These are phyloP conservation scores for Ciborinia camelliae DNA, from an alignment of 2,329 filamentous ascomycete species.

Conservation along the genomic window DNA sequence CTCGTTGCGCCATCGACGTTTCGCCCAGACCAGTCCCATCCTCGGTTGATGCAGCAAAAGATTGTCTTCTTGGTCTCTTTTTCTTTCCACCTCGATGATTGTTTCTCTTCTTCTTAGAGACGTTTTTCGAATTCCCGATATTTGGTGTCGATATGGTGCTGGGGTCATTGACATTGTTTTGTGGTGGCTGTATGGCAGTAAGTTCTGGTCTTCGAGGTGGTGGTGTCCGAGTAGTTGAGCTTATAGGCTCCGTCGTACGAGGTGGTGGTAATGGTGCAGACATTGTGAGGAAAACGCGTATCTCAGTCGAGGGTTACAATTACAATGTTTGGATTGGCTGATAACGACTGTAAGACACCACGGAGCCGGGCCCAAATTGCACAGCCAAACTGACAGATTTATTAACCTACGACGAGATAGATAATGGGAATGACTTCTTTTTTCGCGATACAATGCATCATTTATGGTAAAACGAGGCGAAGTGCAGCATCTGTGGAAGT, in stretches of 20 bases:
- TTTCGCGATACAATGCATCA: slow-evolving; percentile 12
- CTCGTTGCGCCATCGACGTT: slow-evolving; percentile 39
- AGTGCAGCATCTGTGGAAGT: background rate
- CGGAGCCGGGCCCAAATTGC: background rate
- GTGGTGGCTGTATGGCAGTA: slow-evolving; percentile 29
- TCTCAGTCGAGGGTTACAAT: background rate
- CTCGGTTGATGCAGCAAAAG: slow-evolving; percentile 67
- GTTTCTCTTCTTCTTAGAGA: slow-evolving; percentile 61
- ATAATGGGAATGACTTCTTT: background rate
- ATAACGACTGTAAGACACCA: background rate
- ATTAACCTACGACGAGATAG: slow-evolving; percentile 8
- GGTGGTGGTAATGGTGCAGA: slow-evolving; percentile 26
- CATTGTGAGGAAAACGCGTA: slow-evolving; percentile 22
- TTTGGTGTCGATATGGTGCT: slow-evolving; percentile 27
- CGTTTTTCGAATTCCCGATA: slow-evolving; percentile 7
- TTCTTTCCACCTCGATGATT: slow-evolving; percentile 76
- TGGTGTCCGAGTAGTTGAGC: slow-evolving; percentile 20
- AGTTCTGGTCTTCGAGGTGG: slow-evolving; percentile 28
- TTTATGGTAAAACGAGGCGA: background rate
- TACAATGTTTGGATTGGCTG: background rate
- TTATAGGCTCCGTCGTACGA: slow-evolving; percentile 20
- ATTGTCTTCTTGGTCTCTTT: slow-evolving; percentile 71
- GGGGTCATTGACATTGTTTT: slow-evolving; percentile 21
- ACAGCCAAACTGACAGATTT: background rate
- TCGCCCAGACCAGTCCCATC: slow-evolving; percentile 38